These are phyloP conservation scores for Neoscytalidium dimidiatum DNA, from an alignment of 2,329 filamentous ascomycete species.

Conservation along the genomic window DNA sequence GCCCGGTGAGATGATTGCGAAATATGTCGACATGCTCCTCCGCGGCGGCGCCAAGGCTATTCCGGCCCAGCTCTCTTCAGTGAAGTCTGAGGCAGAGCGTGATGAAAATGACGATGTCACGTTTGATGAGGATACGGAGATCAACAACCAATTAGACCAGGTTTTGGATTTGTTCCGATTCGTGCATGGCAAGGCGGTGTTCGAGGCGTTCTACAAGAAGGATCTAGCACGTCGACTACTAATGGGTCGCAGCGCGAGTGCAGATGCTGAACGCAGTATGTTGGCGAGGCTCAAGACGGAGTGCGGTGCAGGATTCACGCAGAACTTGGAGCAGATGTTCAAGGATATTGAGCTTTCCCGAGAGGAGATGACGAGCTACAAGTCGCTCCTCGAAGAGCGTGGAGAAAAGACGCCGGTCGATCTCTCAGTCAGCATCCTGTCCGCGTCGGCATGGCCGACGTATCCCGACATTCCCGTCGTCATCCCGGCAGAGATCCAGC, in stretches of 20 bases:
- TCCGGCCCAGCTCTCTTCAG: constrained; percentile 64
- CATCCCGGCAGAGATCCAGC: constrained; percentile 73
- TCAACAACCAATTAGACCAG: constrained; percentile 89
- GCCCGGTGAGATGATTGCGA: constrained; percentile 97
- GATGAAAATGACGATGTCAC: constrained; percentile 64
- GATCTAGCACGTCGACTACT: constrained; percentile 87
- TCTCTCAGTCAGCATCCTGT: constrained; percentile 86
- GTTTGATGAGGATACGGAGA: constrained; percentile 85
- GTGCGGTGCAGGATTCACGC: constrained; percentile 91
- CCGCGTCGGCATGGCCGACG: constrained; percentile 86
- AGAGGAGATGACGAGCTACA: constrained; percentile 92
- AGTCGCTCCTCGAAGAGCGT: constrained; percentile 63
- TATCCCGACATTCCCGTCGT: constrained; percentile 78
- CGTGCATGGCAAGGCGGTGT: constrained; percentile 94
- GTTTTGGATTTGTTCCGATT: constrained; percentile 94
- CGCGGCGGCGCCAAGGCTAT: constrained; percentile 84
- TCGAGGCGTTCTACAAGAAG: constrained; percentile 99
- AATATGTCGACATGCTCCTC: constrained; percentile 88
- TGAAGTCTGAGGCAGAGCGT: constrained; percentile 61
- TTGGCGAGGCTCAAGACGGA: constrained; percentile 82
- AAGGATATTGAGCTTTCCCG: constrained; percentile 93
- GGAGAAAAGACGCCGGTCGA: constrained; percentile 64
- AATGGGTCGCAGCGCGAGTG: constrained; percentile 89
- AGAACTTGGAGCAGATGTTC: constrained; percentile 99
- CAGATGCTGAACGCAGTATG: constrained; percentile 96